Evolutionary conservation across 805 yeast species (phyloP).

Genomic region (Candida tallmaniae): DNA sequence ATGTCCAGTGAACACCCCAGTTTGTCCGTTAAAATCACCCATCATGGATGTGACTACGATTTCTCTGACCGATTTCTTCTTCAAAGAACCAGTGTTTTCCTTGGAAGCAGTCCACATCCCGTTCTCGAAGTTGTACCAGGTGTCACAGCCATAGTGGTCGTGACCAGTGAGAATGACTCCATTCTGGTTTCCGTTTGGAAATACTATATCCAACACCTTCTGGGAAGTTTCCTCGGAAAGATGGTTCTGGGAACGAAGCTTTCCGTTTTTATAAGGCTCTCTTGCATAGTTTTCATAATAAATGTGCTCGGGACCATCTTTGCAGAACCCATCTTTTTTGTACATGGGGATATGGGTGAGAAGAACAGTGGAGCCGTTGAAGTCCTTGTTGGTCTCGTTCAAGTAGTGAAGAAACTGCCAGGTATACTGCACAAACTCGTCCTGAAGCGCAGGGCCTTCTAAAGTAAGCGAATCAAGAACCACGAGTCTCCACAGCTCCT

Average conservation of each 20-base stretch:
- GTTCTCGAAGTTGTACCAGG: constrained; percentile 46
- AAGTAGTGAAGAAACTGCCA: constrained; percentile 70
- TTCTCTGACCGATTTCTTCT: constrained; percentile 52
- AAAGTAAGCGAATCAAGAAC: constrained; percentile 77
- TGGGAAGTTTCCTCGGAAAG: constrained; percentile 63
- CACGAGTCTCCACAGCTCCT: constrained; percentile 83
- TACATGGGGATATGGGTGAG: constrained; percentile 88
- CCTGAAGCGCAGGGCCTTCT: constrained; percentile 87
- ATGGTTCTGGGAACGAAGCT: constrained; percentile 82
- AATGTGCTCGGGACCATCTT: constrained; percentile 70
- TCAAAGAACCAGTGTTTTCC: constrained; percentile 15
- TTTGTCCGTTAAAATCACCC: constrained; percentile 93
- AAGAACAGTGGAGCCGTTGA: constrained; percentile 74
- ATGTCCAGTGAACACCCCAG: constrained; percentile 79
- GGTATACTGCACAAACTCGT: constrained; percentile 60
- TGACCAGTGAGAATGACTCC: constrained; percentile 92
- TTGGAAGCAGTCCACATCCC: constrained; percentile 61
- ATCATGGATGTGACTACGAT: constrained; percentile 87
- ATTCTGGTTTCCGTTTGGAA: constrained; percentile 53
- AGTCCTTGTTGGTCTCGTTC: constrained; percentile 40
- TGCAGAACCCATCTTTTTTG: constrained; percentile 77
- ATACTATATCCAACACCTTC: constrained; percentile 64
- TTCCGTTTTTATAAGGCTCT: constrained; percentile 66
- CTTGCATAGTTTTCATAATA: constrained; percentile 47
- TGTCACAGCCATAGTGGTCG: constrained; percentile 92